Conservation (phyloP, 345 rosid species). For the Limnanthes douglasii region DNA sequence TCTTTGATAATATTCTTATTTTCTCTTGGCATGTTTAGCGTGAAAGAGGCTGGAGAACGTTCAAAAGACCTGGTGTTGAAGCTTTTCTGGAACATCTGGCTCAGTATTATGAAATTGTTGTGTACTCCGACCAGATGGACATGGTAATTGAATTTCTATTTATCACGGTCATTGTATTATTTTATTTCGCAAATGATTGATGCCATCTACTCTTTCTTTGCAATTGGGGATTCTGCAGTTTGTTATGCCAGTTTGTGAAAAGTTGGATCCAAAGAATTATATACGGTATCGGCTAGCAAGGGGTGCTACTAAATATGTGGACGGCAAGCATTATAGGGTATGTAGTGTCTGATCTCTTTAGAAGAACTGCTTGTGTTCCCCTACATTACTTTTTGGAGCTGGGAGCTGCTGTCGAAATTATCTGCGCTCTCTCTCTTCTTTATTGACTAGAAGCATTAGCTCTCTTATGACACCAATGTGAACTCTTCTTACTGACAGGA, state of each 20-base stretch:
- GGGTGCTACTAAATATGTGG: conserved; percentile 71
- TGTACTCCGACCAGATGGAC: conserved; percentile 69
- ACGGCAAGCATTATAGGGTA: conserved; percentile 90
- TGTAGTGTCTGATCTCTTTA: conserved; percentile 10
- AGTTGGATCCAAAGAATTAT: conserved; percentile 58
- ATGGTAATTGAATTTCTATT: conserved; percentile 35
- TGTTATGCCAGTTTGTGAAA: conserved; percentile 70
- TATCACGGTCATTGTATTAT: neutral
- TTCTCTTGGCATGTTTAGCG: conserved; percentile 30
- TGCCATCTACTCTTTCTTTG: conserved; percentile 3
- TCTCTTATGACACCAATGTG: neutral
- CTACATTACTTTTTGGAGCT: too few species aligned
- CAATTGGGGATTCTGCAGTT: conserved; percentile 30
- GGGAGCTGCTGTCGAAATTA: too few species aligned
- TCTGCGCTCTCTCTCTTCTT: too few species aligned
- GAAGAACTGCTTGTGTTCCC: neutral
- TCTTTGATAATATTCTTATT: too few species aligned
- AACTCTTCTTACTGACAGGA: conserved; percentile 39
- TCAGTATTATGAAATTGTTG: conserved; percentile 69
- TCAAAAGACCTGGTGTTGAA: conserved; percentile 96
- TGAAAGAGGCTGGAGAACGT: conserved; percentile 98
- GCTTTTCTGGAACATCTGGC: conserved; percentile 87
- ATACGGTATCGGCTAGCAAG: conserved; percentile 65
- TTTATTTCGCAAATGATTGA: neutral
- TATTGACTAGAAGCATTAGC: neutral